A percentile compares a stretch with the other conserved stretches of the same genome.
phyloP scores from a whole-genome alignment of 805 yeast genomes.

The Myxozyma neotropica region DNA sequence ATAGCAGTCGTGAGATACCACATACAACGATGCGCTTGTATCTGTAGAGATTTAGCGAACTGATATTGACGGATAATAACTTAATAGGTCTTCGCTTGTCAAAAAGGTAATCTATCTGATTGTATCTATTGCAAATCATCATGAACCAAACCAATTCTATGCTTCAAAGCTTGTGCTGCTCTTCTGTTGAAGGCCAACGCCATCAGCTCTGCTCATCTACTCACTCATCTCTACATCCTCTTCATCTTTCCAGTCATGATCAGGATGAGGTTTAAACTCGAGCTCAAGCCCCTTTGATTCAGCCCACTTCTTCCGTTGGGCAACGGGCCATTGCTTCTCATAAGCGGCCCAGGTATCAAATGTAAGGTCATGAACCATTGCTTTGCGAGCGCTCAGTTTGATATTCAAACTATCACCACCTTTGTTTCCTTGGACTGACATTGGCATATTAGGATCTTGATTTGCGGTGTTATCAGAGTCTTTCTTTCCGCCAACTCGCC shows the following conservation, averaged over 20 bases:
- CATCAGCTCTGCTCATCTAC: no score
- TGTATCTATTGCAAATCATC: no score
- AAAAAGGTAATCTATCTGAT: no score
- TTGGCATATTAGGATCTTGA: slow-evolving; percentile 8
- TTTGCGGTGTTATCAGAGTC: slow-evolving; percentile 19
- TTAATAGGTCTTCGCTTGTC: no score
- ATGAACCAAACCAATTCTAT: no score
- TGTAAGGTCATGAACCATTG: slow-evolving; percentile 4
- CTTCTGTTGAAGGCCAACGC: no score
- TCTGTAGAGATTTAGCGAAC: no score
- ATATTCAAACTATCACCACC: slow-evolving; percentile 8
- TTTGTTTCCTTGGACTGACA: slow-evolving; percentile 6
- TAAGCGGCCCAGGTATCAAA: slow-evolving; percentile 4
- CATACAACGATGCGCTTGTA: no score
- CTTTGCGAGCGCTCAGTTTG: slow-evolving; percentile 12
- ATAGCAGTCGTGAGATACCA: no score
- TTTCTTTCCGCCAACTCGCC: slow-evolving; percentile 24
- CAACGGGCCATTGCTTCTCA: slow-evolving; percentile 7
- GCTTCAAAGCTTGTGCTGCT: no score
- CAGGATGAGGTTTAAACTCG: slow-evolving; percentile 4
- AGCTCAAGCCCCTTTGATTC: not conserved
- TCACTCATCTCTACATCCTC: not conserved
- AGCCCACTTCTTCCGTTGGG: not conserved
- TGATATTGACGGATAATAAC: no score
- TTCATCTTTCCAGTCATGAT: slow-evolving; percentile 1